Evolutionary conservation across 805 yeast species (phyloP), one percentile per base, ranked within the genome.

Genomic region (Priceomyces haplophilus): DNA sequence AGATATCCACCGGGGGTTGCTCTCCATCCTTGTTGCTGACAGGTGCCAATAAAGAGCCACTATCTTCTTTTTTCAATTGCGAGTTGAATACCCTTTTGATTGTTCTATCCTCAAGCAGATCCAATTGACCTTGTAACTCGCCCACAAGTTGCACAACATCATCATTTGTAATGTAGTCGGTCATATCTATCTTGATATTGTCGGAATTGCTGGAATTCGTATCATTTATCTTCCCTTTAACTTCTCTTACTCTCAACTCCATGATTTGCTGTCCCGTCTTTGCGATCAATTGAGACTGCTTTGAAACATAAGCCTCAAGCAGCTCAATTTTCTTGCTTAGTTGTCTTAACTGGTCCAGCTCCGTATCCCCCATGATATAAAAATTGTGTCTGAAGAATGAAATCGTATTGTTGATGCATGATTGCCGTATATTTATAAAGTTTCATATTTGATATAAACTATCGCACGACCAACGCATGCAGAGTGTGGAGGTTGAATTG

Each of bases 41-140:
- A 1, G 90, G 84, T 0, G 85, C 85, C n/a, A 88, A 55, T 5
- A 59, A 48, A 1, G 51, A 54, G 2, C 35, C 18, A 13, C 72
- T 80, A 12, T 65, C 65, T 8, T 64, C 62, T 0, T 60, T 58
- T 0, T 56, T 51, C 43, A 80, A 69, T 19, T 73, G 72, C 1
- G 85, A 69, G 58, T 89, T 89, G 48, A 78, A 76, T 3, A 82
- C 67, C 61, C 98, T 74, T 49, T 85, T 74, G 34, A 86, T 75
- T 13, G 85, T 77, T 51, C 95, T 76, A 51, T 86, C 87, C 57
- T 90, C 98, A 25, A 85, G 59, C 18, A 76, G 69, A 41, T 86
- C 90, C 55, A 90, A 72, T 64, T 90, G 97, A 7, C 87, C 86
- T 63, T 90, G 97, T 43, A 90, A 67, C 61, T 90, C 98, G 8